Percentiles rank a stretch among this genome's conserved stretches.
Conservation (phyloP, 306 rosid genomes). For the Vigna mungo region DNA sequence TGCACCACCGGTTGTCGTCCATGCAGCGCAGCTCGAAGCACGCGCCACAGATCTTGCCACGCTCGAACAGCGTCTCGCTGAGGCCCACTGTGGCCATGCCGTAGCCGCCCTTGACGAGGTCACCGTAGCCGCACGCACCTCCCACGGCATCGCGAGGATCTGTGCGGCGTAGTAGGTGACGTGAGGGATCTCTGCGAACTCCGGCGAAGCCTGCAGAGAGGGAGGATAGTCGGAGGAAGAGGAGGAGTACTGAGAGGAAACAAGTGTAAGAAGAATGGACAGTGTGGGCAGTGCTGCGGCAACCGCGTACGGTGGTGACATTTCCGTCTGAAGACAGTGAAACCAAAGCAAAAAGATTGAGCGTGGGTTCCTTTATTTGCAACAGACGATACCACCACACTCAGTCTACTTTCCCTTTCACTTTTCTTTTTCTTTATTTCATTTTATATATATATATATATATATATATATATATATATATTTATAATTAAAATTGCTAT, state of each 20-base stretch:
- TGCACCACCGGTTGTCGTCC: slow-evolving; percentile 90
- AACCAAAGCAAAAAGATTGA: neutral
- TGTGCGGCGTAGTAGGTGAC: slow-evolving; percentile 92
- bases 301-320: slow-evolving; percentile 41
- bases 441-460: neutral
- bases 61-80: slow-evolving; percentile 76
- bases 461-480: too few relatives aligned
- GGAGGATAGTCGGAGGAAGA: slow-evolving; percentile 28
- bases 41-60: slow-evolving; percentile 99
- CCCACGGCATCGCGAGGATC: slow-evolving; percentile 89
- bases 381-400: neutral
- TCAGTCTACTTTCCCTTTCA: neutral
- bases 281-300: neutral
- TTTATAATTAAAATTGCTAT: neutral
- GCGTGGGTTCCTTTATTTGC: slow-evolving; percentile 30
- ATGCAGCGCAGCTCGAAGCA: slow-evolving; percentile 84
- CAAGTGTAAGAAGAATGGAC: slow-evolving; percentile 48
- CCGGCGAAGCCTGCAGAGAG: slow-evolving; percentile 14
- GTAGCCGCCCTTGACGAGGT: slow-evolving; percentile 71
- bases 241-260: slow-evolving; percentile 60
- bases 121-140: slow-evolving; percentile 97
- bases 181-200: slow-evolving; percentile 65
- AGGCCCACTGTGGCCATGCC: slow-evolving; percentile 92
- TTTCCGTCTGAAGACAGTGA: slow-evolving; percentile 26
- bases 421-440: neutral